These are phyloP conservation scores for Phytophthora sojae DNA, from an alignment of 352 stramenopile genomes.

Conservation along the genomic window DNA sequence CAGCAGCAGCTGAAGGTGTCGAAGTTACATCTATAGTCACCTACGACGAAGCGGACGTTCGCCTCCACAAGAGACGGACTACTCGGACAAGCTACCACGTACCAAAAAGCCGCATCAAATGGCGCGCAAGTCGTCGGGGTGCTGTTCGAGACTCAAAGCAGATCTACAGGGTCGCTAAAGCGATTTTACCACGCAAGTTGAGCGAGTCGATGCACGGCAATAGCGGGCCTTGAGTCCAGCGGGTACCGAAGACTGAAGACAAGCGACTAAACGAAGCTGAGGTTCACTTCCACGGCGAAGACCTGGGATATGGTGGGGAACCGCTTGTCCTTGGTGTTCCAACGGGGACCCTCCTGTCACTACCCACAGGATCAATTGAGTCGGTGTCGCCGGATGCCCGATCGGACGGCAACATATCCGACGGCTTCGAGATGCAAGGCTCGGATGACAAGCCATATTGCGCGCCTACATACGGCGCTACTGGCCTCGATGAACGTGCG, in stretches of 20 bases:
- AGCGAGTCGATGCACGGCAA: background rate
- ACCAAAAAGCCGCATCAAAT: background rate
- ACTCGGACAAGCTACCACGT: background rate
- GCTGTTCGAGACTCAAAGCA: background rate
- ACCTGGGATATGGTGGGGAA: background rate
- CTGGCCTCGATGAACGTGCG: background rate
- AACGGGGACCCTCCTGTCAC: background rate
- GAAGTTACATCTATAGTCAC: background rate
- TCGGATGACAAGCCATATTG: background rate
- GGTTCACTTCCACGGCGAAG: background rate
- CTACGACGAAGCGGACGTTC: background rate
- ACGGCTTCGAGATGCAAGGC: background rate
- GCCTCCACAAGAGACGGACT: background rate
- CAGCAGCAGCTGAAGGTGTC: background rate
- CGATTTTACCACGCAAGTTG: background rate
- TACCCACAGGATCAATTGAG: background rate
- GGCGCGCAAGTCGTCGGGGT: background rate
- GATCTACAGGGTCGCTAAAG: background rate
- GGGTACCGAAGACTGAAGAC: background rate
- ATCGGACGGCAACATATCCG: background rate
- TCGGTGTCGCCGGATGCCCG: background rate
- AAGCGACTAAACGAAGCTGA: background rate
- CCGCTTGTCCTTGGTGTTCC: background rate
- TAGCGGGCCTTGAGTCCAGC: background rate
- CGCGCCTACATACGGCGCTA: background rate